Conservation (phyloP, 441 rosid genomes). For the Jatropha podagrica region DNA sequence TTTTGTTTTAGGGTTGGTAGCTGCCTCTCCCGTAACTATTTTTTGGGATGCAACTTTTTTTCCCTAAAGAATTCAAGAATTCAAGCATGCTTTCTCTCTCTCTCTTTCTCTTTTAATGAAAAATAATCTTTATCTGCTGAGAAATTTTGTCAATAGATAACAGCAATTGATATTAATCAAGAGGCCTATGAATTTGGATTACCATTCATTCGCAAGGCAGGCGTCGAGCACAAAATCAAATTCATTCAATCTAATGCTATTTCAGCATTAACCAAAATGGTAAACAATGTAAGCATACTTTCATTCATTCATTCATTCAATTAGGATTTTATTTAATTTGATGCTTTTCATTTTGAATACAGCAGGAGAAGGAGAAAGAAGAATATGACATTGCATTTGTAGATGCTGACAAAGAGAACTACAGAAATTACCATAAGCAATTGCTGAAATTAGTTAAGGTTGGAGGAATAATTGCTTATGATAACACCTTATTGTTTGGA, state of each 20-base stretch:
- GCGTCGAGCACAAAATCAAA: conserved; percentile 33
- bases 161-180: conserved; percentile 41
- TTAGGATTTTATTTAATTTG: too few species aligned
- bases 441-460: conserved; percentile 46
- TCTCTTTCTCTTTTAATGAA: too few species aligned
- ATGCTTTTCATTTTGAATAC: too few species aligned
- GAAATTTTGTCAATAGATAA: conserved; percentile 27
- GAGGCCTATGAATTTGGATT: conserved; percentile 35
- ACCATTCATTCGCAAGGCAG: conserved; percentile 34
- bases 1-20: too few species aligned
- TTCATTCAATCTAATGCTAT: conserved; percentile 31
- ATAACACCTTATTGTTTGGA: conserved; percentile 52
- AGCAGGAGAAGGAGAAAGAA: neutral
- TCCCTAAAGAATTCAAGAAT: too few species aligned
- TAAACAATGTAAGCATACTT: neutral
- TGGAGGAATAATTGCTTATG: conserved; percentile 54
- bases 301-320: too few species aligned
- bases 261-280: conserved; percentile 16
- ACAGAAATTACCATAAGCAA: conserved; percentile 32
- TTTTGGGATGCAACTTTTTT: too few species aligned
- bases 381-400: conserved; percentile 50
- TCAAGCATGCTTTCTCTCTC: too few species aligned
- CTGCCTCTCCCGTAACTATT: too few species aligned
- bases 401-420: conserved; percentile 44
- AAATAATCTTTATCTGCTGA: too few species aligned